Base-by-base conservation (phyloP, 176 grass and related monocot species). In the Phragmites australis region DNA sequence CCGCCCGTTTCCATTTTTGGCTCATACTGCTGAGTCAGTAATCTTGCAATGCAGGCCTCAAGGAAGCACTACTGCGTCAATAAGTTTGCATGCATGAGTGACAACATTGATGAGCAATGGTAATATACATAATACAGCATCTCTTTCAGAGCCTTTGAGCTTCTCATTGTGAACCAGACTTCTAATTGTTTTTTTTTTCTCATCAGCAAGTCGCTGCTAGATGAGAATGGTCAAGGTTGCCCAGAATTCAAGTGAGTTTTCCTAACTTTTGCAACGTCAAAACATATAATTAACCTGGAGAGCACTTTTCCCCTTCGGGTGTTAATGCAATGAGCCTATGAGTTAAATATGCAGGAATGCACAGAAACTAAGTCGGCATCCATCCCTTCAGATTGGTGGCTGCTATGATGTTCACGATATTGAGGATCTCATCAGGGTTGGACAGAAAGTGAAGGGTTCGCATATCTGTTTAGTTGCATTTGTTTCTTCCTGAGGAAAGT, bases 361-460 rank as follows among this genome's bases (percentile, higher is more conserved):
- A 83, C 78, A 92, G 74, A 97, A 94, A 90, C 17, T 97, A 46
- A 97, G 91, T 70, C 68, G 63, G 58, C 94, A 97, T 77, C 92
- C 92, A 82, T 94, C 92, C 61, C 87, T 97, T 88, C 94, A 94
- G 77, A 94, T 73, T 59, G 94, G 94, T 77, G 94, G 94, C 23
- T 92, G 67, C 84, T 88, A 94, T 81, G 92, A 97, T 88, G 87
- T 94, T 89, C 94, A 97, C 56, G 94, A 97, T 78, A 97, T 97
- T 74, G 94, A 97, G 89, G 94, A 97, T 85, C 94, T 97, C 25
- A 83, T 97, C 27, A 92, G 71, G 80, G 72, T 97, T 46, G 94
- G 94, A 13, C 77, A 9, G 18, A 88, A 83, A 72, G 73, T 92
- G 11, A 92, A 97, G 74, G 94, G 94, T 97, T 42, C 50, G 68